phyloP scores from a whole-genome alignment of 2,329 filamentous ascomycete genomes.

The Pseudogymnoascus sp. region DNA sequence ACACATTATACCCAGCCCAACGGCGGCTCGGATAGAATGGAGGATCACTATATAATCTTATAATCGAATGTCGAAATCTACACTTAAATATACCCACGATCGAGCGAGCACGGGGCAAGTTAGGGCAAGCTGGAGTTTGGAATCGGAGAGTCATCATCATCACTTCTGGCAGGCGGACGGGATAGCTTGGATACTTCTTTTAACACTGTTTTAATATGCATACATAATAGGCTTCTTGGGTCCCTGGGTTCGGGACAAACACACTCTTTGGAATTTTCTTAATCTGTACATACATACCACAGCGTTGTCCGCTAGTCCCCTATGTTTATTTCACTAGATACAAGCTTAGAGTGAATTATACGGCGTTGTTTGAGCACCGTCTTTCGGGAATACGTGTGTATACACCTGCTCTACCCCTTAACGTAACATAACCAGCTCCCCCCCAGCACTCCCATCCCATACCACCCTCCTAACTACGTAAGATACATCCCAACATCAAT shows the following conservation, averaged over 20 bases:
- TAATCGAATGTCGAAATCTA: constrained; percentile 8
- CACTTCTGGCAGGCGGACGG: constrained; percentile 5
- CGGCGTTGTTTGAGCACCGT: neutral
- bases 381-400: neutral
- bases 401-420: neutral
- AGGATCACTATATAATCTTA: constrained; percentile 3
- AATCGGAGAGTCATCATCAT: neutral
- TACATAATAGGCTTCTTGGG: neutral
- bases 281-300: neutral
- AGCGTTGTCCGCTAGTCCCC: neutral
- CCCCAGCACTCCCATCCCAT: neutral
- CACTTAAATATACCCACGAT: constrained; percentile 7
- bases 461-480: neutral
- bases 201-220: neutral
- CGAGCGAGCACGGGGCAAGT: constrained; percentile 3
- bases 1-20: neutral
- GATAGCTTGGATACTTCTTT: neutral
- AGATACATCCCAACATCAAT: neutral
- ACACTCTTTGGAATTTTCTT: neutral
- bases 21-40: neutral
- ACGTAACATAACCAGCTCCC: neutral
- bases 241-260: neutral
- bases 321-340: neutral
- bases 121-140: neutral
- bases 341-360: neutral